Evolutionary conservation across 176 grass and related monocot species (phyloP).

Genomic region (Hyparrhenia diplandra): DNA sequence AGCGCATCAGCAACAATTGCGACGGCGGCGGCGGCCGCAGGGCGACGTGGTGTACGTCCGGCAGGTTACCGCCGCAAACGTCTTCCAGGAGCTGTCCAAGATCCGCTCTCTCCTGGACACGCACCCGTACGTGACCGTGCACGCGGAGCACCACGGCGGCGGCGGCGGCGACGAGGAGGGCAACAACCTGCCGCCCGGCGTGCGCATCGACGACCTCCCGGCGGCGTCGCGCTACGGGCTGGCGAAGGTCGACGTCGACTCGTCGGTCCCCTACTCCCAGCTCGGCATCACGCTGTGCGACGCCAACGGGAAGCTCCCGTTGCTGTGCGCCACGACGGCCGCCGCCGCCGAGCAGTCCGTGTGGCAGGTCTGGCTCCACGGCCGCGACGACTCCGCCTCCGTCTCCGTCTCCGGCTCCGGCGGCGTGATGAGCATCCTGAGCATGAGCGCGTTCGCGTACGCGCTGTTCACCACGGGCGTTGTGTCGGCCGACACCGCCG

Average conservation of each 20-base stretch:
- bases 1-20: background rate
- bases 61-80: background rate
- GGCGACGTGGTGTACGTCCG: background rate
- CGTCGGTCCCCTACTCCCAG: background rate
- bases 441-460: background rate
- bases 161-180: background rate
- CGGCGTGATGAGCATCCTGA: background rate
- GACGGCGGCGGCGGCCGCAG: background rate
- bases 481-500: background rate
- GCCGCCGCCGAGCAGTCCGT: background rate
- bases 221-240: background rate
- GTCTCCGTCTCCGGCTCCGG: background rate
- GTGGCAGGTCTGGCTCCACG: background rate
- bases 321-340: background rate
- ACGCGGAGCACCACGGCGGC: background rate
- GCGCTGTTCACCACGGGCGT: background rate
- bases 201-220: background rate
- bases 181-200: background rate
- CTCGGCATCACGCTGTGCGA: slow-evolving; percentile 17
- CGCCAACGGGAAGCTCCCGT: background rate
- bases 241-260: background rate
- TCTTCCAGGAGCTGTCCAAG: background rate
- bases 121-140: background rate
- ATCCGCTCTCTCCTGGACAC: background rate
- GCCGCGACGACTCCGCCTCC: background rate